phyloP scores from a whole-genome alignment of 2,329 filamentous ascomycete species.

The Emmonsia crescens region DNA sequence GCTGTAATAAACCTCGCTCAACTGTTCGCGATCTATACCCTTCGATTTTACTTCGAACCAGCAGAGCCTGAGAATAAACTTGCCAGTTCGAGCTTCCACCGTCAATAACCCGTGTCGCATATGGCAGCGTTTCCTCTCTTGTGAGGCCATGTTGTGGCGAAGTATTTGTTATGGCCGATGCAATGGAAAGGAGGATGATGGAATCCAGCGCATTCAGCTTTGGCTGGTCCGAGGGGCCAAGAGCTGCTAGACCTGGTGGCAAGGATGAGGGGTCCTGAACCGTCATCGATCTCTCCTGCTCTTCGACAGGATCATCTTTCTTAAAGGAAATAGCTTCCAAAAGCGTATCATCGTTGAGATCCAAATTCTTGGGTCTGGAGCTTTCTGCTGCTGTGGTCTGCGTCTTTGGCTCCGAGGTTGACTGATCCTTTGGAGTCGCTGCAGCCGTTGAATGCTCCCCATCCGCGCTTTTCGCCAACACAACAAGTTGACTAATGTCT shows the following conservation, averaged over 20 bases:
- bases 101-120: conserved; percentile 74
- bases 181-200: conserved; percentile 66
- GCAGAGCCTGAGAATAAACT: conserved; percentile 84
- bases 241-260: conserved; percentile 48
- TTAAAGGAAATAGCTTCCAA: conserved; percentile 78
- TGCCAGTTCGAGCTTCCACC: conserved; percentile 96
- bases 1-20: conserved; percentile 79
- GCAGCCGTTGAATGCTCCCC: conserved; percentile 11
- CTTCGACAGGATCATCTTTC: conserved; percentile 36
- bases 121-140: conserved; percentile 86
- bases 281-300: conserved; percentile 28
- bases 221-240: conserved; percentile 73
- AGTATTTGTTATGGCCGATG: conserved; percentile 83
- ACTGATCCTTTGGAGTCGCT: conserved; percentile 11
- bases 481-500: conserved; percentile 70
- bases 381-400: conserved; percentile 16
- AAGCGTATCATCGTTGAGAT: conserved; percentile 85
- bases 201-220: conserved; percentile 74
- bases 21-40: conserved; percentile 76
- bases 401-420: conserved; percentile 10
- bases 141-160: conserved; percentile 76
- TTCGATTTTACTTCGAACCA: conserved; percentile 84
- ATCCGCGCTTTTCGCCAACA: conserved; percentile 65
- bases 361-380: conserved; percentile 54
- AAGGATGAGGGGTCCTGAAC: conserved; percentile 41